Evolutionary conservation across 139 green algal genomes (phyloP).

Genomic region (Micractinium sp.): DNA sequence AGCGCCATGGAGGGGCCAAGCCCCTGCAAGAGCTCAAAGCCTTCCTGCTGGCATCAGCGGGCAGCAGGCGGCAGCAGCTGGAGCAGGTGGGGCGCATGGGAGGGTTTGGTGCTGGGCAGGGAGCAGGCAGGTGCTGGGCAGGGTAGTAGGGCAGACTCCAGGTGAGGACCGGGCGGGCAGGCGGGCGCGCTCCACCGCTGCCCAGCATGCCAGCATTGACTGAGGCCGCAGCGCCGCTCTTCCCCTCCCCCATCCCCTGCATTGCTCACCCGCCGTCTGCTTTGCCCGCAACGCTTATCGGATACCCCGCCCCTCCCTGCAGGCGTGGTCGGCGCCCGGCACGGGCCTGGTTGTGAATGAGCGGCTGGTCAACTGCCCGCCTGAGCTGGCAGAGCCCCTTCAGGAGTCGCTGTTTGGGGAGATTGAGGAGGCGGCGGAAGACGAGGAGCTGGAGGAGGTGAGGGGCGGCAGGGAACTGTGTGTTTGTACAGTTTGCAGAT

Average conservation of each 20-base stretch:
- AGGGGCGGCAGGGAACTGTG: neutral
- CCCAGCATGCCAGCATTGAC: neutral
- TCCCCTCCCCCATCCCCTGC: neutral
- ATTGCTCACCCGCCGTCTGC: neutral
- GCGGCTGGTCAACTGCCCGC: slow-evolving; percentile 89
- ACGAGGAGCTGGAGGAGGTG: slow-evolving; percentile 66
- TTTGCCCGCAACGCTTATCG: too few relatives aligned
- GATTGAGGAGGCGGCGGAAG: slow-evolving; percentile 64
- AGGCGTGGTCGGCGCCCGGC: slow-evolving; percentile 56
- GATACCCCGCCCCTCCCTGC: neutral
- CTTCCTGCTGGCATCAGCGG: slow-evolving; percentile 60
- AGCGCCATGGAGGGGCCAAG: slow-evolving; percentile 41
- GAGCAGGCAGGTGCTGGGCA: neutral
- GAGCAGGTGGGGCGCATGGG: slow-evolving; percentile 43
- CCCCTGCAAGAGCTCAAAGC: slow-evolving; percentile 66
- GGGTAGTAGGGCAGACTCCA: neutral
- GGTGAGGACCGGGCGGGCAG: too few relatives aligned
- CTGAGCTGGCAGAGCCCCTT: slow-evolving; percentile 82
- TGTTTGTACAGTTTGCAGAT: too few relatives aligned
- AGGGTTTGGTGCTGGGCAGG: neutral
- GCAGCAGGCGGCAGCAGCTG: slow-evolving; percentile 21
- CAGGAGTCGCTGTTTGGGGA: slow-evolving; percentile 86
- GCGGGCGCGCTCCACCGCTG: too few relatives aligned
- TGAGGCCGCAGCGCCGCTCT: neutral
- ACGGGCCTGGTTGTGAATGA: slow-evolving; percentile 88